Conservation (phyloP, 768 basidiomycete genomes). For the Lentinula detonsa region DNA sequence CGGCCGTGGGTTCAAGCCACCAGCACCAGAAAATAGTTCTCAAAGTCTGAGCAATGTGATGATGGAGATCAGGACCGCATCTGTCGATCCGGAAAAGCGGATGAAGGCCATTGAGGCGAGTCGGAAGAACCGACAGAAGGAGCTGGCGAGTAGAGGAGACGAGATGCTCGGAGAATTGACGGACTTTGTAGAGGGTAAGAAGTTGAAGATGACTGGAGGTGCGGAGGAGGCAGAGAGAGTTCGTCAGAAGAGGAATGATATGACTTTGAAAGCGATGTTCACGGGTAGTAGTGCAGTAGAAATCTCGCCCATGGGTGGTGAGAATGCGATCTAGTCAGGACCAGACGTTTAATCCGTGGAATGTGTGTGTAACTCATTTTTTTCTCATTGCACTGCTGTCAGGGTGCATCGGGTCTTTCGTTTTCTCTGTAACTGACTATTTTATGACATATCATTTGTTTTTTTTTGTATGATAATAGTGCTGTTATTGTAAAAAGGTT, state of each 20-base stretch:
- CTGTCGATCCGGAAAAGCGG: constrained; percentile 76
- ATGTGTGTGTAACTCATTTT: neutral
- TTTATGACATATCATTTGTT: neutral
- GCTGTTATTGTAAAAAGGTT: neutral
- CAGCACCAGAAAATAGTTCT: constrained; percentile 61
- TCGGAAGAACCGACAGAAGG: constrained; percentile 73
- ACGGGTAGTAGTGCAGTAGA: constrained; percentile 22
- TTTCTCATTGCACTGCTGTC: neutral
- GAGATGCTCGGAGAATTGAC: constrained; percentile 80
- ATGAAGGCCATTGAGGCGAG: constrained; percentile 91
- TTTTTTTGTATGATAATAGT: neutral
- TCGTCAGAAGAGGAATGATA: constrained; percentile 77
- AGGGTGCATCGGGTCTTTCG: neutral
- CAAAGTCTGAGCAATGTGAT: constrained; percentile 72
- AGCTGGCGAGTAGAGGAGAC: constrained; percentile 66
- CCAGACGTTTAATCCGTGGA: neutral
- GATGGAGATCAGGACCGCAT: constrained; percentile 82
- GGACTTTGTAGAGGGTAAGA: constrained; percentile 84
- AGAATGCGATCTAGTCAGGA: constrained; percentile 4
- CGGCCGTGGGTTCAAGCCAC: constrained; percentile 50
- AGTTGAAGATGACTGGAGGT: constrained; percentile 92
- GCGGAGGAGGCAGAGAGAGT: constrained; percentile 88
- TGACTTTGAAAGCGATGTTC: constrained; percentile 90
- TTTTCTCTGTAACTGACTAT: neutral
- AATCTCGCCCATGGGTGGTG: constrained; percentile 13